Percentiles rank a stretch among this genome's conserved stretches.
Conservation (phyloP, 352 stramenopile genomes). For the Blastocystis sp. region DNA sequence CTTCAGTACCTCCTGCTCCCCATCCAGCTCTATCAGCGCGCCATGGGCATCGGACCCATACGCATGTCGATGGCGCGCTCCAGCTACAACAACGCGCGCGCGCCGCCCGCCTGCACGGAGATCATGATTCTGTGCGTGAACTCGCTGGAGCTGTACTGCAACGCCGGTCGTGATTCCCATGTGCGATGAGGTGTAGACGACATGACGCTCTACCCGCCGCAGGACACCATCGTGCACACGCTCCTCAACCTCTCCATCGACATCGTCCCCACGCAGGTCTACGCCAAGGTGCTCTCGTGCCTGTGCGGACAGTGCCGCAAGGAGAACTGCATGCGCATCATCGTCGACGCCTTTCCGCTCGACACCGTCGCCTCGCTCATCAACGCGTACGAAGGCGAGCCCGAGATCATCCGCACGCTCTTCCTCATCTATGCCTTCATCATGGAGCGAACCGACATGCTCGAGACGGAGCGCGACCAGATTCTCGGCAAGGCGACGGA, state of each 20-base stretch:
- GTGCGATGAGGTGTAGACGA: constrained; percentile 2
- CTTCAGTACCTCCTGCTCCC: constrained; percentile 9
- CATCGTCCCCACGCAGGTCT: background rate
- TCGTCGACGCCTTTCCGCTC: background rate
- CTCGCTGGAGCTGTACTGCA: constrained; percentile 62
- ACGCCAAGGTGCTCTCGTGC: constrained; percentile 9
- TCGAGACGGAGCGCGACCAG: background rate
- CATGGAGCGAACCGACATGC: constrained; percentile 44
- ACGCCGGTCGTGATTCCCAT: background rate
- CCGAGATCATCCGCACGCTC: constrained; percentile 20
- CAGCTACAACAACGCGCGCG: background rate
- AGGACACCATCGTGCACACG: background rate
- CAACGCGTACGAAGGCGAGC: background rate
- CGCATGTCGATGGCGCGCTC: background rate
- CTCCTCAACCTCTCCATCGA: background rate
- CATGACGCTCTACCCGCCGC: constrained; percentile 17
- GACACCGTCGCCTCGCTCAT: background rate
- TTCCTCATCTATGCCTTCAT: constrained; percentile 58
- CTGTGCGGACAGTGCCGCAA: constrained; percentile 33
- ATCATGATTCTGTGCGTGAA: background rate
- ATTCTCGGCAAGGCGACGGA: constrained; percentile 42
- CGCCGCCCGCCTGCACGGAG: background rate
- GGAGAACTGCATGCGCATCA: background rate
- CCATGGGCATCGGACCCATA: background rate
- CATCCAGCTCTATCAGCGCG: background rate